Evolutionary conservation across 805 yeast genomes (phyloP).

Genomic region (Hanseniaspora guilliermondii): DNA sequence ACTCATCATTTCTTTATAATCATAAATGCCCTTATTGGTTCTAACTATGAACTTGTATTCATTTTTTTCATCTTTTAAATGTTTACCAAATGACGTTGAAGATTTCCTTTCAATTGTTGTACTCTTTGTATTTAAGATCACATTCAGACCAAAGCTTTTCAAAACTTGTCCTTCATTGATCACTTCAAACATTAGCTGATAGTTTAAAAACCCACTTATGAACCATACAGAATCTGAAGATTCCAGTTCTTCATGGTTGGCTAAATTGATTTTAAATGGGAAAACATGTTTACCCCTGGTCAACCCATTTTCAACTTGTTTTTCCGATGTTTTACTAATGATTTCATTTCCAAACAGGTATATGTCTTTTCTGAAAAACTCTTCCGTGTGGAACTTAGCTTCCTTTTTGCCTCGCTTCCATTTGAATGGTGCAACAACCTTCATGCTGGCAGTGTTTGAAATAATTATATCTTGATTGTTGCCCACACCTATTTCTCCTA

Average conservation of each 20-base stretch:
- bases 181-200: not conserved
- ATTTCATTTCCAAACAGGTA: slow-evolving; percentile 15
- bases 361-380: not conserved
- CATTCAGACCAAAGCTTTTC: not conserved
- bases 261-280: slow-evolving; percentile 60
- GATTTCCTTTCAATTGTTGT: not conserved
- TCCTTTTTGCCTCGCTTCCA: slow-evolving; percentile 18
- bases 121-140: not conserved
- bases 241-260: not conserved
- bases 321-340: not conserved
- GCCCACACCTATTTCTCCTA: slow-evolving; percentile 47
- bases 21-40: not conserved
- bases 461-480: slow-evolving; percentile 38
- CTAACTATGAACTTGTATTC: not conserved
- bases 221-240: not conserved
- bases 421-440: slow-evolving; percentile 18
- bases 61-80: not conserved
- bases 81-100: not conserved
- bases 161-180: not conserved
- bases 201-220: not conserved
- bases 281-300: slow-evolving; percentile 76
- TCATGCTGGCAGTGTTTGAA: slow-evolving; percentile 48
- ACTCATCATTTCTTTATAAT: not conserved
- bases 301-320: slow-evolving; percentile 32
- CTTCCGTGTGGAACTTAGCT: slow-evolving; percentile 16